Percentiles rank a stretch among this genome's conserved stretches.
Conservation (phyloP, 2,329 filamentous ascomycete genomes). For the Arthroderma sp. region DNA sequence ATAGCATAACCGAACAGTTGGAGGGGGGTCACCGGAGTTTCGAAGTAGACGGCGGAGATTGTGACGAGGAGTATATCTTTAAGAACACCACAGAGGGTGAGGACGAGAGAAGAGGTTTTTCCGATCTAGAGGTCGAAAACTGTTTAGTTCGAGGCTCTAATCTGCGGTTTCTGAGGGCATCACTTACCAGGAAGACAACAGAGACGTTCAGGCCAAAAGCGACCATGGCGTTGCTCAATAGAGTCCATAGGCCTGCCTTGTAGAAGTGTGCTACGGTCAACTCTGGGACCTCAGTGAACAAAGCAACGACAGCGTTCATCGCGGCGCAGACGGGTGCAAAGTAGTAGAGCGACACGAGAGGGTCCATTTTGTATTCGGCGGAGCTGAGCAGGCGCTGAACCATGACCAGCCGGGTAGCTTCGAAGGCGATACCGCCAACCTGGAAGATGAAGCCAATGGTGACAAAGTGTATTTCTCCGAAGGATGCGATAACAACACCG, state of each 20-base stretch:
- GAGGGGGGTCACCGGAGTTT: slow-evolving; percentile 54
- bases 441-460: slow-evolving; percentile 54
- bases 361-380: slow-evolving; percentile 76
- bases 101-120: slow-evolving; percentile 73
- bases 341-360: slow-evolving; percentile 78
- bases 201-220: slow-evolving; percentile 73
- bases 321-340: slow-evolving; percentile 72
- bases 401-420: slow-evolving; percentile 72
- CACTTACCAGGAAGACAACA: slow-evolving; percentile 68
- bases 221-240: slow-evolving; percentile 61
- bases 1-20: slow-evolving; percentile 69
- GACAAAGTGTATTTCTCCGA: slow-evolving; percentile 88
- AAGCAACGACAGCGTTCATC: slow-evolving; percentile 61
- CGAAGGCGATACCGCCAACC: slow-evolving; percentile 62
- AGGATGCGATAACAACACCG: slow-evolving; percentile 84
- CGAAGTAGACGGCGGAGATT: slow-evolving; percentile 65
- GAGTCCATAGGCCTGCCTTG: slow-evolving; percentile 50
- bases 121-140: slow-evolving; percentile 50
- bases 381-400: slow-evolving; percentile 68
- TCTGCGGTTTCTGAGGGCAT: background rate
- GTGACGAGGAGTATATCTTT: slow-evolving; percentile 77
- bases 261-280: slow-evolving; percentile 55
- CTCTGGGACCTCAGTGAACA: slow-evolving; percentile 53
- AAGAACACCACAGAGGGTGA: slow-evolving; percentile 73
- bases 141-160: slow-evolving; percentile 7